Evolutionary conservation across 306 rosid species (phyloP).

Genomic region (Cajanus cajan): DNA sequence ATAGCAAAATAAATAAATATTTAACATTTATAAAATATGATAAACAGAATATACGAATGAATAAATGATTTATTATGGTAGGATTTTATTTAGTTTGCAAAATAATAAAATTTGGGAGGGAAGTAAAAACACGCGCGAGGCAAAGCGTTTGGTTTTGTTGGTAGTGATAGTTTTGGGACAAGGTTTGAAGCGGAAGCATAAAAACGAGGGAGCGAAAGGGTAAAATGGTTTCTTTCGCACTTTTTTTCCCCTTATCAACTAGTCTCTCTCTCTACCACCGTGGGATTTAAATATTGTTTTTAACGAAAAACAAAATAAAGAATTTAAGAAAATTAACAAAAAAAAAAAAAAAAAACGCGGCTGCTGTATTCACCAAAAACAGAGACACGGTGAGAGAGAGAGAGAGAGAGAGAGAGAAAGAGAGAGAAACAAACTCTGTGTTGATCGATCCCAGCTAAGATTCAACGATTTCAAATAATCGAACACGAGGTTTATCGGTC

Average conservation of each 20-base stretch:
- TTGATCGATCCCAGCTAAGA: conserved; percentile 50
- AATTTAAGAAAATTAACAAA: conserved; percentile 28
- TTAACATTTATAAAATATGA: too few relatives aligned
- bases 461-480: conserved; percentile 20
- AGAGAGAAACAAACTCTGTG: conserved; percentile 32
- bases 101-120: not conserved
- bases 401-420: conserved; percentile 24
- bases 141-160: not conserved
- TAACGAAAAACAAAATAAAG: conserved; percentile 20
- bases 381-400: conserved; percentile 46
- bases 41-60: too few relatives aligned
- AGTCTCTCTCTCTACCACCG: conserved; percentile 19
- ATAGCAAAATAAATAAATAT: too few relatives aligned
- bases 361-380: conserved; percentile 71
- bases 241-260: conserved; percentile 29
- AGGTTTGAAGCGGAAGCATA: conserved; percentile 25
- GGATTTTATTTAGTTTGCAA: too few relatives aligned
- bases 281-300: conserved; percentile 18
- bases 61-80: not conserved
- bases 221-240: conserved; percentile 25
- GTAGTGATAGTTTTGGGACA: not conserved
- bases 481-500: not conserved
- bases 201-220: conserved; percentile 1
- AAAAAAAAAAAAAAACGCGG: conserved; percentile 58
- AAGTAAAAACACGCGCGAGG: conserved; percentile 7